phyloP scores from a whole-genome alignment of 2,329 filamentous ascomycete species.

The Sporothrix brunneoviolacea region DNA sequence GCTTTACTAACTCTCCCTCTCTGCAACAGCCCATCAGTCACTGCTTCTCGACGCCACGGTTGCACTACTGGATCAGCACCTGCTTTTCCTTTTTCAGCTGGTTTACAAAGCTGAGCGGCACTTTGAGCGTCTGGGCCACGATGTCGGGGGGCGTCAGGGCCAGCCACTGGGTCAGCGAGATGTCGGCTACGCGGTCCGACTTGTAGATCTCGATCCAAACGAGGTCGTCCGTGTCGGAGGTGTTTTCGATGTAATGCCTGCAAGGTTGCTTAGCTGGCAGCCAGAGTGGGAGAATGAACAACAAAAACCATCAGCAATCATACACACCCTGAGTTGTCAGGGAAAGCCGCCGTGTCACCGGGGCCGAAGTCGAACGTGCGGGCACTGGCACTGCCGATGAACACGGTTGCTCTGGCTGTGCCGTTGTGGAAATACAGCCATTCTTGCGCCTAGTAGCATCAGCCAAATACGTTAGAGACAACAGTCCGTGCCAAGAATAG shows the following conservation, averaged over 20 bases:
- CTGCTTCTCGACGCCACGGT: neutral
- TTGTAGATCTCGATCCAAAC: slow-evolving; percentile 66
- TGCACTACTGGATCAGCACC: slow-evolving; percentile 39
- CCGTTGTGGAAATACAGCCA: slow-evolving; percentile 67
- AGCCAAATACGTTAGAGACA: neutral
- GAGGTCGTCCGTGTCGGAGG: slow-evolving; percentile 51
- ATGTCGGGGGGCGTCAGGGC: slow-evolving; percentile 59
- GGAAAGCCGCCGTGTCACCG: slow-evolving; percentile 63
- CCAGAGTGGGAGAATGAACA: neutral
- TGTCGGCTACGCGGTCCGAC: slow-evolving; percentile 59
- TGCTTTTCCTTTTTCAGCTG: slow-evolving; percentile 59
- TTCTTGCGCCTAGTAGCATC: slow-evolving; percentile 61
- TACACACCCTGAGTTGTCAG: slow-evolving; percentile 49
- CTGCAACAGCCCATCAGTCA: no score
- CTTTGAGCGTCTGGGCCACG: slow-evolving; percentile 53
- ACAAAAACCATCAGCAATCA: neutral
- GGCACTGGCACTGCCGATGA: slow-evolving; percentile 53
- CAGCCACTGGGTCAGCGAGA: slow-evolving; percentile 62
- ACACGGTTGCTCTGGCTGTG: slow-evolving; percentile 55
- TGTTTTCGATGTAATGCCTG: slow-evolving; percentile 65
- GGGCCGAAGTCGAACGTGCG: slow-evolving; percentile 61
- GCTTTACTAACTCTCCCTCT: no score
- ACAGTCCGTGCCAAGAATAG: neutral
- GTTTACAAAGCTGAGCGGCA: slow-evolving; percentile 49
- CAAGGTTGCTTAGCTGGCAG: no score